Evolutionary conservation across 2,329 filamentous ascomycete species (phyloP).

Genomic region (Aciculosporium take): DNA sequence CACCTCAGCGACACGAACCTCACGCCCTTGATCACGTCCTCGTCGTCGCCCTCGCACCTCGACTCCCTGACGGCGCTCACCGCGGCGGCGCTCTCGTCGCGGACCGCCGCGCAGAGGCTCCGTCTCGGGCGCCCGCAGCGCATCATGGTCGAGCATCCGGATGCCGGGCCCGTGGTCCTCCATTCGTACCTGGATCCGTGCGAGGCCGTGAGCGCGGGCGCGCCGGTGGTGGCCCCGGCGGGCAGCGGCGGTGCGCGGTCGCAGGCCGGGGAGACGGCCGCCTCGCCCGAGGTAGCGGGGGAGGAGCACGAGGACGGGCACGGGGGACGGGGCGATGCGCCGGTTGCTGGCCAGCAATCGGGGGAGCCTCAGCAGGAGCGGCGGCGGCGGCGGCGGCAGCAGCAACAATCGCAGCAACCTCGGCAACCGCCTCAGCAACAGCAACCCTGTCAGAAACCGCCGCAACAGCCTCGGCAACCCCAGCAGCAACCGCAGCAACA

Average conservation of each 20-base stretch:
- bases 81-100: conserved; percentile 36
- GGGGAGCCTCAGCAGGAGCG: neutral
- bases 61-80: conserved; percentile 39
- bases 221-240: neutral
- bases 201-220: conserved; percentile 8
- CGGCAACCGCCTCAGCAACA: neutral
- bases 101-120: conserved; percentile 37
- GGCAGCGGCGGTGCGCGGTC: no score
- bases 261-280: no score
- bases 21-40: conserved; percentile 42
- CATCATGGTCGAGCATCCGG: conserved; percentile 43
- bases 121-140: conserved; percentile 39
- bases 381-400: neutral
- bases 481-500: neutral
- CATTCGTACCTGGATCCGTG: conserved; percentile 32
- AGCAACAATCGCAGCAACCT: neutral
- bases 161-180: conserved; percentile 26
- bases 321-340: neutral
- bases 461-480: neutral
- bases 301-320: no score
- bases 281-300: no score
- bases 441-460: neutral
- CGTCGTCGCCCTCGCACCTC: conserved; percentile 27
- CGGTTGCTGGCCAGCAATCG: neutral
- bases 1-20: conserved; percentile 44